Evolutionary conservation across 345 rosid species (phyloP), one percentile per base, ranked within the genome.

Genomic region (Eutrema japonicum): DNA sequence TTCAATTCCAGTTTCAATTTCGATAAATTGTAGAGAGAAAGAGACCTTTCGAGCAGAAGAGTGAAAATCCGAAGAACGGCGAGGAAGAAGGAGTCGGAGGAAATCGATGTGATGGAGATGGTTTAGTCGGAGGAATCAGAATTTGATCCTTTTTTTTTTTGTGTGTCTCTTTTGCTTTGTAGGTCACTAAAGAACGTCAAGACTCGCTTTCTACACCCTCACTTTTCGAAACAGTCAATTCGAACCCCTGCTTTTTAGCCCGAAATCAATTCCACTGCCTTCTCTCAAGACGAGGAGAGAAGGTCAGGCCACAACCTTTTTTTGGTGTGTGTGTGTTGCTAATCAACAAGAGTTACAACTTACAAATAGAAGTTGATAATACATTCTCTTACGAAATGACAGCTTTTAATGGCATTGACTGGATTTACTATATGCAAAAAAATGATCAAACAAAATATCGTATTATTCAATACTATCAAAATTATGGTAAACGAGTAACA

Each of bases 21-120:
- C 26, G 2, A 22, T 22, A 22, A 22, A 22, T 22, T 22, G 26
- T 1, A 22, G 26, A 40, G 70, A 35, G 43, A 47, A 26, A 14
- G 75, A 76, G 46, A 76, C 80, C 76, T 76, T 30, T 56, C 52
- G 76, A 76, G 80, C 76, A 70, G 72, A 70, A 49, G 71, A 76
- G 55, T 64, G 80, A 76, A 41, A 76, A 70, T 70, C 71, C 16
- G 71, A 70, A 76, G 79, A 76, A 76, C 51, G 79, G 75, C 70
- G 79, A 67, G 50, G 70, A 68, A 36, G 12, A 75, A 70, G 32
- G 42, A n/a, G 69, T 68, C 78, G 64, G 64, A 75, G 48, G 54
- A 67, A 41, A 35, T 27, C 51, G 79, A 45, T 45, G 63, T 45
- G 63, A 75, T 68, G 57, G 48, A 74, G 37, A 35, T 61, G 65